Evolutionary conservation across 2,329 filamentous ascomycete species (phyloP), one percentile per base, ranked within the genome.

Genomic region (Lizonia empirigonia): DNA sequence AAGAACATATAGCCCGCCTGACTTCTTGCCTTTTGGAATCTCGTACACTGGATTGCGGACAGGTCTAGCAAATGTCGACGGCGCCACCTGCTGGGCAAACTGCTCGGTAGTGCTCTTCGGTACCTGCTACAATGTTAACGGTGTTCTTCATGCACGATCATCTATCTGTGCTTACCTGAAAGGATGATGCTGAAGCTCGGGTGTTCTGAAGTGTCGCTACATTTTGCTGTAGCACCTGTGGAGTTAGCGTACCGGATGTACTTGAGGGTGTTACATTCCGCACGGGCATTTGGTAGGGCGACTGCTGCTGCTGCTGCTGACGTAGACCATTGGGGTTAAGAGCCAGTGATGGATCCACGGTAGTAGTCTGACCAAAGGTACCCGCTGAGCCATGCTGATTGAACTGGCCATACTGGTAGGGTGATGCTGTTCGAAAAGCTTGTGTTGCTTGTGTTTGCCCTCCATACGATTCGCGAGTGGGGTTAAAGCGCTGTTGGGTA

Each of bases 1-100:
- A 57, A 77, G 67, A 50, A 77, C 65, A 54, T 68, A 67, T 42
- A 79, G 76, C 30, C 70, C 70, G 46, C 76, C 77, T 22, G 64
- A 65, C 47, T 61, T 62, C 51, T 62, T 70, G 39, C 68, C 69
- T 40, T 64, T 69, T 15, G 72, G 72, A 40, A 71, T 61, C 9
- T 70, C 64, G 60, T 64, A 71, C 8, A 59, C 62, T 42, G 68
- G 65, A 26, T 67, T 64, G 32, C 53, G 63, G 35, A 65, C 60
- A 12, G 63, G 66, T 44, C 64, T 64, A 5, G 55, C 50, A 44
- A 56, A 50, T 1, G 58, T 15, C 13, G 46, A 27, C 8, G 63
- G 47, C 24, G 44, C 49, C 26, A 63, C 29, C 29, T 64, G 64
- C 40, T 57, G 63, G 23, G 55, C 49, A 35, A 68, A 70, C 18